Evolutionary conservation across 2,329 filamentous ascomycete species (phyloP).

Genomic region (Rutstroemia sp.): DNA sequence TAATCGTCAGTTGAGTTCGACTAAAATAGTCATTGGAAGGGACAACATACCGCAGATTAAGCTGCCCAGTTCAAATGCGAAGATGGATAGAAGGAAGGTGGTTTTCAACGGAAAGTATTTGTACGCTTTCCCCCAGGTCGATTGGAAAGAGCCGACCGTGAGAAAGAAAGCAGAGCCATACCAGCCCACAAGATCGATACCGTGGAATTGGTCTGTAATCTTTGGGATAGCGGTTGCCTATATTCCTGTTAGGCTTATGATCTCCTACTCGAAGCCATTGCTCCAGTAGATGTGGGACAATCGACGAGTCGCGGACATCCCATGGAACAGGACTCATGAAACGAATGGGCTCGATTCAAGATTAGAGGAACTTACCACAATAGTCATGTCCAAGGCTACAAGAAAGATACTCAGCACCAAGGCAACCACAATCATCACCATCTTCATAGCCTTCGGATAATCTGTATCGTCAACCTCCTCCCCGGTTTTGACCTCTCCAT

Average conservation of each 20-base stretch:
- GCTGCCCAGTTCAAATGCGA: slow-evolving; percentile 33
- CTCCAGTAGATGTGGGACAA: too few species aligned
- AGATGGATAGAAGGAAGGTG: slow-evolving; percentile 28
- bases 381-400: slow-evolving; percentile 38
- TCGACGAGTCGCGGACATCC: too few species aligned
- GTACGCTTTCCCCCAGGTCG: slow-evolving; percentile 28
- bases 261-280: too few species aligned
- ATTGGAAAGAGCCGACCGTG: slow-evolving; percentile 34
- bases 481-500: neutral
- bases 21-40: neutral
- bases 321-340: neutral
- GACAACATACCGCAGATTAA: slow-evolving; percentile 29
- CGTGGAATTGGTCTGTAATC: slow-evolving; percentile 45
- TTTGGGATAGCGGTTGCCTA: slow-evolving; percentile 46
- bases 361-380: slow-evolving; percentile 30
- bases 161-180: slow-evolving; percentile 51
- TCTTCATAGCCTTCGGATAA: slow-evolving; percentile 23
- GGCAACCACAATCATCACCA: slow-evolving; percentile 38
- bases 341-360: neutral
- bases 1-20: neutral
- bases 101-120: slow-evolving; percentile 31
- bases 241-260: neutral
- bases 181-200: slow-evolving; percentile 45
- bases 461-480: slow-evolving; percentile 15
- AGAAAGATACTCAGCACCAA: slow-evolving; percentile 42